Evolutionary conservation across 768 basidiomycete genomes (phyloP).

Genomic region (Podaxis sp.): DNA sequence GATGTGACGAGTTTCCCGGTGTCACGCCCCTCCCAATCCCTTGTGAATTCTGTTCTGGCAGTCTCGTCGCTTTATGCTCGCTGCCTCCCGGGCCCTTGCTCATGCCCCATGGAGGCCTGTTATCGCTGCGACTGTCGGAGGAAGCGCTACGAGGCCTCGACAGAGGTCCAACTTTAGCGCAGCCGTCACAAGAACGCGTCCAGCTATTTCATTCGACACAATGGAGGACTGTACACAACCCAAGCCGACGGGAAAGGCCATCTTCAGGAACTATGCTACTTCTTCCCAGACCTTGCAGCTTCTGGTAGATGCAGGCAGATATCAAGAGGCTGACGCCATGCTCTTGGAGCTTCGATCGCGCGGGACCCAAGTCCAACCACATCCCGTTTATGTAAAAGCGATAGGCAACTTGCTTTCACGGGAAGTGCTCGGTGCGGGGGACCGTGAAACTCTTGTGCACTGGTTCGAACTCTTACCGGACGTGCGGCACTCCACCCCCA

Average conservation of each 20-base stretch:
- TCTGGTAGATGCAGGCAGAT: slow-evolving; percentile 25
- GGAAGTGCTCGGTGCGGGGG: slow-evolving; percentile 1
- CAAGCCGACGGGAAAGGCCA: not conserved
- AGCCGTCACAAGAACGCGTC: not conserved
- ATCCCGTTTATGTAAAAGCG: slow-evolving; percentile 31
- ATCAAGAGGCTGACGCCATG: slow-evolving; percentile 25
- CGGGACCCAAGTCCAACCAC: slow-evolving; percentile 30
- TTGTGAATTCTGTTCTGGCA: not conserved
- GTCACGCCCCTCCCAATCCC: not conserved
- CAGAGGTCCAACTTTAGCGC: not conserved
- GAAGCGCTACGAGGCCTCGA: not conserved
- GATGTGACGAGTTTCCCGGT: slow-evolving; percentile 8
- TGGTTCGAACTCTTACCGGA: slow-evolving; percentile 33
- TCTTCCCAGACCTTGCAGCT: slow-evolving; percentile 2
- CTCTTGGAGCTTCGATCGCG: slow-evolving; percentile 34
- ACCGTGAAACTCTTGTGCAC: slow-evolving; percentile 8
- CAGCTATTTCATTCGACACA: not conserved
- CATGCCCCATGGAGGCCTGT: slow-evolving; percentile 21
- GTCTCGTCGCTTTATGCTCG: slow-evolving; percentile 24
- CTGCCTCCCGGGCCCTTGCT: slow-evolving; percentile 28
- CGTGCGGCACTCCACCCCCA: not conserved
- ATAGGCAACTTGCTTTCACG: slow-evolving; percentile 28
- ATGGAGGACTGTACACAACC: not conserved
- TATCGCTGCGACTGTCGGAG: not conserved
- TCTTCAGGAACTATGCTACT: slow-evolving; percentile 7